phyloP scores from a whole-genome alignment of 2,329 filamentous ascomycete genomes.

The Diaporthe amygdali region DNA sequence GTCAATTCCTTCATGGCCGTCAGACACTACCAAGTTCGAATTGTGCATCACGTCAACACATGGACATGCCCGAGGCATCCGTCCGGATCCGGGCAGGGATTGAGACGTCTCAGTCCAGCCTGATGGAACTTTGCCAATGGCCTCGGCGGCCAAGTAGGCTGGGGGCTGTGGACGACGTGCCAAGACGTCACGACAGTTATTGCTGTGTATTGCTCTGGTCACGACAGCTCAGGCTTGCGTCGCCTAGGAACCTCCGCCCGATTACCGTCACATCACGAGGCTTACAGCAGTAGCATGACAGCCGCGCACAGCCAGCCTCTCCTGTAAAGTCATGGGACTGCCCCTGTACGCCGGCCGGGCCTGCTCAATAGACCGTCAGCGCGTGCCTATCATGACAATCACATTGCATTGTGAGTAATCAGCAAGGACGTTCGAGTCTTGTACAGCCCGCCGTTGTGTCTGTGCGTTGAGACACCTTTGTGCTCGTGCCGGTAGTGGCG shows the following conservation, averaged over 20 bases:
- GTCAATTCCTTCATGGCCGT: background rate
- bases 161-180: background rate
- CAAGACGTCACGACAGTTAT: conserved; percentile 6
- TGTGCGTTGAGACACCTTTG: background rate
- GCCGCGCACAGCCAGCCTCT: conserved; percentile 1
- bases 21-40: background rate
- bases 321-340: background rate
- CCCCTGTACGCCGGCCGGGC: background rate
- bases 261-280: conserved; percentile 6
- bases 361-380: background rate
- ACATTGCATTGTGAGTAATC: conserved; percentile 1
- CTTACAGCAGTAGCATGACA: conserved; percentile 14
- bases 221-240: background rate
- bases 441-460: background rate
- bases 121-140: background rate
- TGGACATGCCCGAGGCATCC: background rate
- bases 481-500: conserved; percentile 4
- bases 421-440: background rate
- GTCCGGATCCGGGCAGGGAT: background rate
- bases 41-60: background rate
- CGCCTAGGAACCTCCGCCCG: background rate
- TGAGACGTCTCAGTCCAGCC: background rate
- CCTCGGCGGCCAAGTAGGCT: background rate
- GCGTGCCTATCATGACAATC: conserved; percentile 6
- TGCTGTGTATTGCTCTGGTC: background rate